Evolutionary conservation across 441 rosid species (phyloP).

Genomic region (Populus trichocarpa): DNA sequence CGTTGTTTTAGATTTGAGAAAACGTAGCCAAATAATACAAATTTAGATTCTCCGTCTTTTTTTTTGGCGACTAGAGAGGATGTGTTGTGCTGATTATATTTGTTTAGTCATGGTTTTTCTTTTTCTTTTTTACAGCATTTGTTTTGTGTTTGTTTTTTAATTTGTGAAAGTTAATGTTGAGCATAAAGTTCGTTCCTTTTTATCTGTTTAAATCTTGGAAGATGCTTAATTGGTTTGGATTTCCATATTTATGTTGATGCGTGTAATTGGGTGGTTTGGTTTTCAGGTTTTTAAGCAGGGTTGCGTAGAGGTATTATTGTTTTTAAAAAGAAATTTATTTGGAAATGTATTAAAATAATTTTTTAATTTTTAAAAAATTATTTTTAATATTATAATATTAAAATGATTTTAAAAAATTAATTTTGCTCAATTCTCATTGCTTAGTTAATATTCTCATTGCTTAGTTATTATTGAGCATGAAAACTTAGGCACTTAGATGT

Average conservation of each 20-base stretch:
- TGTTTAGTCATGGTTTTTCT: neutral
- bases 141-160: neutral
- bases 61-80: neutral
- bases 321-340: neutral
- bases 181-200: neutral
- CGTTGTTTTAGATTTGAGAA: neutral
- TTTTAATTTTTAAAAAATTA: no score
- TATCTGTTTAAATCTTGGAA: neutral
- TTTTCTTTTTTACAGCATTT: neutral
- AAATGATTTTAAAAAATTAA: no score
- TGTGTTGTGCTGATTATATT: neutral
- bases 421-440: no score
- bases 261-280: neutral
- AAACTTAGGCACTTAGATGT: neutral
- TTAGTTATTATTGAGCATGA: neutral
- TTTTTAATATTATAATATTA: no score
- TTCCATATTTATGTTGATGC: neutral
- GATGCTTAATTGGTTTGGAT: neutral
- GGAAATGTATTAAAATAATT: no score
- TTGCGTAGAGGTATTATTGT: no score
- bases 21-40: neutral
- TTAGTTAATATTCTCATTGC: no score
- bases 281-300: no score
- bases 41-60: neutral
- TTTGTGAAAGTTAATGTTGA: neutral